Evolutionary conservation across 352 stramenopile species (phyloP).

Genomic region (Halophytophthora batemanensis): DNA sequence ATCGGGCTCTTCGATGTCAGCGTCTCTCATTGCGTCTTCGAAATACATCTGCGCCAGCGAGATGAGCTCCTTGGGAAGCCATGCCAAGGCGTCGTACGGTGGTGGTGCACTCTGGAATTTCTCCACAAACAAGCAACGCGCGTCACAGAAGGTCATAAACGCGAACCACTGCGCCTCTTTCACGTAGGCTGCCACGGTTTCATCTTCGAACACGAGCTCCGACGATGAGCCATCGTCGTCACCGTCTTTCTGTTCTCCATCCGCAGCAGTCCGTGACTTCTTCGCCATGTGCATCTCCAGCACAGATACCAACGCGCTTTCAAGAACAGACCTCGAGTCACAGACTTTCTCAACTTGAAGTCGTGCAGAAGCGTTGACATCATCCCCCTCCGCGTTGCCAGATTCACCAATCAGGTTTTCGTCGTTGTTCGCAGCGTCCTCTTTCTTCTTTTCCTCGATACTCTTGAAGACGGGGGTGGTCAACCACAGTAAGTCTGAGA

Average conservation of each 20-base stretch:
- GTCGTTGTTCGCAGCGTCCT: slow-evolving; percentile 11
- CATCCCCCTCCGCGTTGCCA: slow-evolving; percentile 1
- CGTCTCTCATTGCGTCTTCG: slow-evolving; percentile 66
- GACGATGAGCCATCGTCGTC: slow-evolving; percentile 16
- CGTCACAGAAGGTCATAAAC: slow-evolving; percentile 80
- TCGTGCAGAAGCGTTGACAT: slow-evolving; percentile 10
- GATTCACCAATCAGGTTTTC: slow-evolving; percentile 12
- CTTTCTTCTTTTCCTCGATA: slow-evolving; percentile 17
- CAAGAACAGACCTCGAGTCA: slow-evolving; percentile 36
- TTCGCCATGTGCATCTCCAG: slow-evolving; percentile 76
- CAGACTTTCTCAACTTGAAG: slow-evolving; percentile 44
- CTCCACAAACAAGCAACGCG: slow-evolving; percentile 79
- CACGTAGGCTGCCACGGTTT: slow-evolving; percentile 47
- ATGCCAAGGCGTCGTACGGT: slow-evolving; percentile 66
- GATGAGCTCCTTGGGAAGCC: slow-evolving; percentile 69
- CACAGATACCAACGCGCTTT: slow-evolving; percentile 61
- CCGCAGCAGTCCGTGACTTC: slow-evolving; percentile 16
- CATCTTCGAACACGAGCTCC: slow-evolving; percentile 59
- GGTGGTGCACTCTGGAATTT: slow-evolving; percentile 61
- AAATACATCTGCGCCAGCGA: slow-evolving; percentile 83
- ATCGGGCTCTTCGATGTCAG: slow-evolving; percentile 44
- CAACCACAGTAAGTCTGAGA: slow-evolving; percentile 76
- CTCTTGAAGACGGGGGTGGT: slow-evolving; percentile 58
- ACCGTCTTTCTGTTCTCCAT: slow-evolving; percentile 31
- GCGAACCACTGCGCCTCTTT: slow-evolving; percentile 58